Conservation (phyloP, 768 basidiomycete genomes). For the Lyophyllum semitale region DNA sequence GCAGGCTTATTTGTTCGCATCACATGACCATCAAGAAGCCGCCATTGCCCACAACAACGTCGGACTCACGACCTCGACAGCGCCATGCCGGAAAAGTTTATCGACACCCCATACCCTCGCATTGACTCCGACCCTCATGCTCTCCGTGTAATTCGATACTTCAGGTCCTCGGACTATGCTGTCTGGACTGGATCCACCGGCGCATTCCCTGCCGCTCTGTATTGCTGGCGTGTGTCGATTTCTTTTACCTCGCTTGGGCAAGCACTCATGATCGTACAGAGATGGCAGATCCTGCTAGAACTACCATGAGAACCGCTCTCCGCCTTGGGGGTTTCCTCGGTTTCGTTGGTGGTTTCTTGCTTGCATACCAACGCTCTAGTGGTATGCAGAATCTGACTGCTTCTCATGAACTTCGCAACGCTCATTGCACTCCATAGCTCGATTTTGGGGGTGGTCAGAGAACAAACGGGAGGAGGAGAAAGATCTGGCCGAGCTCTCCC, state of each 20-base stretch:
- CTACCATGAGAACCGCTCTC: constrained; percentile 37
- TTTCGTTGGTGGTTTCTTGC: constrained; percentile 86
- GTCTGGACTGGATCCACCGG: constrained; percentile 80
- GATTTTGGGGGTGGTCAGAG: constrained; percentile 96
- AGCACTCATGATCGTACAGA: constrained; percentile 32
- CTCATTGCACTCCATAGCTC: constrained; percentile 47
- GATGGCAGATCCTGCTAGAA: constrained; percentile 47
- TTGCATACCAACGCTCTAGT: constrained; percentile 90
- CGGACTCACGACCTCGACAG: constrained; percentile 6
- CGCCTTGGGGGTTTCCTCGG: constrained; percentile 75
- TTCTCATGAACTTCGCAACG: neutral
- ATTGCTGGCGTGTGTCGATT: constrained; percentile 71
- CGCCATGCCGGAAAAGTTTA: constrained; percentile 50
- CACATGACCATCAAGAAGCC: constrained; percentile 31
- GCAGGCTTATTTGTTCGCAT: constrained; percentile 24
- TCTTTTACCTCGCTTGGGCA: constrained; percentile 1
- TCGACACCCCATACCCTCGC: constrained; percentile 77
- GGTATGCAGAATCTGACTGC: constrained; percentile 51
- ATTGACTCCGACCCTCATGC: constrained; percentile 95
- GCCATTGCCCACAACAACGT: constrained; percentile 32
- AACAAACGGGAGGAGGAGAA: constrained; percentile 79
- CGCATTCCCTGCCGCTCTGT: constrained; percentile 79
- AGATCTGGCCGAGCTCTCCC: constrained; percentile 78
- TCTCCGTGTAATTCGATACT: constrained; percentile 83
- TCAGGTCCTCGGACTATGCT: constrained; percentile 86